These are phyloP conservation scores for Rhytidhysteron rufulum DNA, from an alignment of 2,329 filamentous ascomycete genomes.

Conservation along the genomic window DNA sequence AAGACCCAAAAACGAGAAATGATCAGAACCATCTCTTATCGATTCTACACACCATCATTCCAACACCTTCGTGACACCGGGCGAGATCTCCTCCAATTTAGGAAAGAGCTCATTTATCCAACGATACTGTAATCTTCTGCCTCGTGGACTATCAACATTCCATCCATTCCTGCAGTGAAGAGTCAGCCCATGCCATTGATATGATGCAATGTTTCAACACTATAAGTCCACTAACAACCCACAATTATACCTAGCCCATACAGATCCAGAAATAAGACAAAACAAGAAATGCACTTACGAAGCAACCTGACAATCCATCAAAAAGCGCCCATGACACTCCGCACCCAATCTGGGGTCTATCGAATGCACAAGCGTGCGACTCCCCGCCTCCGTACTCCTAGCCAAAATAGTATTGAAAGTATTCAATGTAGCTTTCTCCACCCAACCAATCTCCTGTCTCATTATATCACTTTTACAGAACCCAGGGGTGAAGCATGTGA, in stretches of 20 bases:
- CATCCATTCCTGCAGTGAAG: slow-evolving; percentile 10
- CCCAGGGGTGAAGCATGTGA: slow-evolving; percentile 25
- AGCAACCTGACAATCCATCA: slow-evolving; percentile 16
- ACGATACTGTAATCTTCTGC: slow-evolving; percentile 10
- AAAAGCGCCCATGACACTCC: slow-evolving; percentile 17
- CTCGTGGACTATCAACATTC: too few relatives aligned
- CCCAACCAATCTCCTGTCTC: slow-evolving; percentile 14
- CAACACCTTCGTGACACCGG: slow-evolving; percentile 13
- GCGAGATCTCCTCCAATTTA: slow-evolving; percentile 15
- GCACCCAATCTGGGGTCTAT: slow-evolving; percentile 9
- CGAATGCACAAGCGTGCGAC: slow-evolving; percentile 16
- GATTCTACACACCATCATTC: too few relatives aligned
- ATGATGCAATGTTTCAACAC: not conserved
- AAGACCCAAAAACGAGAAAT: too few relatives aligned
- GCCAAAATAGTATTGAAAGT: slow-evolving; percentile 9
- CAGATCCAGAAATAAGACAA: too few relatives aligned
- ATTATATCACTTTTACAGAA: slow-evolving; percentile 22
- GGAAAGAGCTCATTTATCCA: slow-evolving; percentile 12
- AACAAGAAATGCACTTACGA: too few relatives aligned
- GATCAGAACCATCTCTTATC: too few relatives aligned
- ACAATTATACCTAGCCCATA: too few relatives aligned
- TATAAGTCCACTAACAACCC: not conserved
- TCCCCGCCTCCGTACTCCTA: slow-evolving; percentile 18
- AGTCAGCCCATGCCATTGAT: slow-evolving; percentile 8
- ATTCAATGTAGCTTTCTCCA: slow-evolving; percentile 1